Evolutionary conservation across 164 flowering plant species (phyloP).

Genomic region (Paratinospora sagittata): DNA sequence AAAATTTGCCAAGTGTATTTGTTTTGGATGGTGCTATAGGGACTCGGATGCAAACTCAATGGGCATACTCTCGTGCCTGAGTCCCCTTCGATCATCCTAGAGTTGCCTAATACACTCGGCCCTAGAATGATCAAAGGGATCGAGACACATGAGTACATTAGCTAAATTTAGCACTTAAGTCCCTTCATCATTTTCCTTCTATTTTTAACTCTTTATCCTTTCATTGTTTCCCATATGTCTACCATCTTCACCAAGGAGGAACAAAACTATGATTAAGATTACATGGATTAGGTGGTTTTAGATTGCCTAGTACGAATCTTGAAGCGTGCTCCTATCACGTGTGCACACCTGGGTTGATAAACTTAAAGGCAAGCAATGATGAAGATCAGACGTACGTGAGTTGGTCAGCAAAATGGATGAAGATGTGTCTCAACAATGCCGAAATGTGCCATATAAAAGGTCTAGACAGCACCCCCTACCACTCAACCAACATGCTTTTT

Average conservation of each 20-base stretch:
- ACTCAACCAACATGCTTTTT: not conserved
- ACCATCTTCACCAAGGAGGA: not conserved
- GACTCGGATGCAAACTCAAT: too few relatives aligned
- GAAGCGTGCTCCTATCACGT: not conserved
- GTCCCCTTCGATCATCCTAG: too few relatives aligned
- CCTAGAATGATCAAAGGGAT: too few relatives aligned
- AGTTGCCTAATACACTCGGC: too few relatives aligned
- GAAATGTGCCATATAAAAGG: not conserved
- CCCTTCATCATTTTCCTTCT: too few relatives aligned
- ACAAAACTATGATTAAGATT: not conserved
- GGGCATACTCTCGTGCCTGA: too few relatives aligned
- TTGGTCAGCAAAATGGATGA: not conserved
- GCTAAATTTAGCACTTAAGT: too few relatives aligned
- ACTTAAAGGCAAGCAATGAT: not conserved
- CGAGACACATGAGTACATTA: too few relatives aligned
- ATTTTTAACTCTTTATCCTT: too few relatives aligned
- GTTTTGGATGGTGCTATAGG: too few relatives aligned
- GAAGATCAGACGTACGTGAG: not conserved
- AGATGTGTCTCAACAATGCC: not conserved
- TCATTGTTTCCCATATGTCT: too few relatives aligned
- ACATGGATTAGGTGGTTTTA: not conserved
- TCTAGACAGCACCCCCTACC: not conserved
- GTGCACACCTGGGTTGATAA: not conserved
- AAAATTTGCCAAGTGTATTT: too few relatives aligned
- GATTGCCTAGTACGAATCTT: not conserved